Evolutionary conservation across 2,329 filamentous ascomycete genomes (phyloP), one percentile per base, ranked within the genome.

Genomic region (Verticillium nonalfalfae): DNA sequence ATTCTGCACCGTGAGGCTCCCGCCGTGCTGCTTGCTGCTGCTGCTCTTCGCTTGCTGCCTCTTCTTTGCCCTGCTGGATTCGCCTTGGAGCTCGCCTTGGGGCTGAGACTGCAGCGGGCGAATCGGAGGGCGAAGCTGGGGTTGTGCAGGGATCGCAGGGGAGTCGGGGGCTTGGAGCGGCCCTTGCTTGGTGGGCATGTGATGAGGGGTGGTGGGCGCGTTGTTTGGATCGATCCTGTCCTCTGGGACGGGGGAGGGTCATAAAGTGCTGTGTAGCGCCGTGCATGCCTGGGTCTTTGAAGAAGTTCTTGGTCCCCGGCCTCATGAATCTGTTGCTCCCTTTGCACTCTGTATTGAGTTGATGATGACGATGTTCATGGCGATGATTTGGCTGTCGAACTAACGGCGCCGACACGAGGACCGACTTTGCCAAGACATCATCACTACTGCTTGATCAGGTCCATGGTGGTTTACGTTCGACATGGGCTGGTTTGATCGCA

Each of bases 401-500:
- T 21, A 18, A 50, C n/a, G 15, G 39, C 18, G 39, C 15, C 13
- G 14, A 39, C 9, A 45, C 7, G 39, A 45, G 13, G 39, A n/a
- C 7, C 1, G 3, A 21, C n/a, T n/a, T 7, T 18, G 7, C 21
- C 40, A 15, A 50, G 21, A 15, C n/a, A 21, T 18, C 40, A 50
- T 15, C 15, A 50, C 38, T n/a, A n/a, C n/a, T n/a, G 38, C 7
- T n/a, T 21, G 3, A 50, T n/a, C n/a, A 21, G 10, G 45, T 50
- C 7, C 3, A 50, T 50, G 45, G 45, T 50, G n/a, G n/a, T 10
- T 10, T 11, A 50, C 45, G n/a, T 50, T 35, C 60, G 64, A 58
- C 34, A 73, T 73, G 71, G 70, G 71, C 38, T 70, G 69, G 67
- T 71, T 72, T 63, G 65, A 65, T 61, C 67, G 66, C 59, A 69